Conservation (phyloP, 2,329 filamentous ascomycete genomes). For the Stagonosporopsis chrysanthemi region DNA sequence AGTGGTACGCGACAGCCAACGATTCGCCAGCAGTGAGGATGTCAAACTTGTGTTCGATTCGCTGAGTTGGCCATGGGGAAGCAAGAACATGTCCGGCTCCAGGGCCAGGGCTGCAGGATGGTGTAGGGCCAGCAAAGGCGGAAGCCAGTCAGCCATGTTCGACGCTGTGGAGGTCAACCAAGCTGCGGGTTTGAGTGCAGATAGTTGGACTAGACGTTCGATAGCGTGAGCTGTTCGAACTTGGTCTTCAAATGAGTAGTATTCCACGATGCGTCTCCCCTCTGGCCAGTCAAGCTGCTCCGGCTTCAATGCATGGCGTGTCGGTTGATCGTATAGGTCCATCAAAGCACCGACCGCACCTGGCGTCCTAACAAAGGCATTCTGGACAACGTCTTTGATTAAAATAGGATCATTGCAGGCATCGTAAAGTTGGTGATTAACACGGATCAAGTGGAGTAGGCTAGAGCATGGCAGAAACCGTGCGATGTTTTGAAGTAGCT, state of each 20-base stretch:
- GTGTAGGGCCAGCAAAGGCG: conserved; percentile 30
- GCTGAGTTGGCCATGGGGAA: conserved; percentile 20
- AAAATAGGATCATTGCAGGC: conserved; percentile 29
- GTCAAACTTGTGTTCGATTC: conserved; percentile 4
- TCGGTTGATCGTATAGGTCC: conserved; percentile 3
- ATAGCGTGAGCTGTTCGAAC: conserved; percentile 27
- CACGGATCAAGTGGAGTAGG: conserved; percentile 21
- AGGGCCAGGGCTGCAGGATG: conserved; percentile 22
- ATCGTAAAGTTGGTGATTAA: conserved; percentile 22
- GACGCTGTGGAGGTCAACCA: conserved; percentile 6
- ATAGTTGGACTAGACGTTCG: conserved; percentile 19
- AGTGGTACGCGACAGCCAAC: conserved; percentile 2
- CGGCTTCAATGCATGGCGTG: not conserved
- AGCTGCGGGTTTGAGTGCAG: not conserved
- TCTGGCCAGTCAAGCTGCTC: conserved; percentile 18
- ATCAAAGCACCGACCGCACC: conserved; percentile 1
- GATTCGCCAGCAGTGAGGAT: not conserved
- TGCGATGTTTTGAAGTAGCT: conserved; percentile 33
- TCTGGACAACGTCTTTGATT: conserved; percentile 25
- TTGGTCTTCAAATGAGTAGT: conserved; percentile 15
- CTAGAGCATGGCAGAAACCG: conserved; percentile 27
- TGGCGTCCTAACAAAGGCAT: conserved; percentile 4
- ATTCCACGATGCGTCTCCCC: conserved; percentile 12
- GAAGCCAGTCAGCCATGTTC: conserved; percentile 30
- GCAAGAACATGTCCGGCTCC: conserved; percentile 22